Percentiles rank a stretch among this genome's conserved stretches.
Evolutionary conservation across 345 rosid genomes (phyloP).

Genomic region (Salix koriyanagi): DNA sequence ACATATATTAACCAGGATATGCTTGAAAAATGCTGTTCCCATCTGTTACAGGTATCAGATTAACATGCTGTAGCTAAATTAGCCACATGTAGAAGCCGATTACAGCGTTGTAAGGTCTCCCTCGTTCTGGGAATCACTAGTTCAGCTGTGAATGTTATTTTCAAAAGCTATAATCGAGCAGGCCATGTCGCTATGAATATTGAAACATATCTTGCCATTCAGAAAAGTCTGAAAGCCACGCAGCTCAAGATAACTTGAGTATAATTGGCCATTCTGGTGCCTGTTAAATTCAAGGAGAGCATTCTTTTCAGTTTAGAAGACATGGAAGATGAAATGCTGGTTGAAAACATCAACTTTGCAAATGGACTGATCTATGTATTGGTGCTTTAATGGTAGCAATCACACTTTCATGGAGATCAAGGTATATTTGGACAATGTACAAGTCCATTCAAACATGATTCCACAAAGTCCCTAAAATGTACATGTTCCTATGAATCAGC

Average conservation of each 20-base stretch:
- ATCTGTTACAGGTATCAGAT: slow-evolving; percentile 60
- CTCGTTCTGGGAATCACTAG: no score
- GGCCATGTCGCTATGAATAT: neutral
- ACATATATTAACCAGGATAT: neutral
- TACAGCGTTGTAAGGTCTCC: slow-evolving; percentile 78
- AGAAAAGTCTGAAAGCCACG: neutral
- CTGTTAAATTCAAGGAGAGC: neutral
- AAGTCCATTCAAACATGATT: neutral
- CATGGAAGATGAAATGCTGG: neutral
- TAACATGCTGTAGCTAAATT: slow-evolving; percentile 79
- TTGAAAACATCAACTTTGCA: neutral
- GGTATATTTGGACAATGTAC: neutral
- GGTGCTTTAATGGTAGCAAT: neutral
- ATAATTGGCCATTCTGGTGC: neutral
- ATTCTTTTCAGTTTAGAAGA: neutral
- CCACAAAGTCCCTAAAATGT: neutral
- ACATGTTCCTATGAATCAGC: neutral
- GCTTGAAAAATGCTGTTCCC: neutral
- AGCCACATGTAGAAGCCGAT: slow-evolving; percentile 65
- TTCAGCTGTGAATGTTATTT: no score
- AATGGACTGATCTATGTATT: neutral
- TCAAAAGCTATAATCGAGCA: neutral
- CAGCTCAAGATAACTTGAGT: neutral
- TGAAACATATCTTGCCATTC: neutral
- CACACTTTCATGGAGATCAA: neutral